Percentiles rank a stretch among this genome's conserved stretches.
Conservation (phyloP, 306 rosid genomes). For the Citrullus colocynthis region DNA sequence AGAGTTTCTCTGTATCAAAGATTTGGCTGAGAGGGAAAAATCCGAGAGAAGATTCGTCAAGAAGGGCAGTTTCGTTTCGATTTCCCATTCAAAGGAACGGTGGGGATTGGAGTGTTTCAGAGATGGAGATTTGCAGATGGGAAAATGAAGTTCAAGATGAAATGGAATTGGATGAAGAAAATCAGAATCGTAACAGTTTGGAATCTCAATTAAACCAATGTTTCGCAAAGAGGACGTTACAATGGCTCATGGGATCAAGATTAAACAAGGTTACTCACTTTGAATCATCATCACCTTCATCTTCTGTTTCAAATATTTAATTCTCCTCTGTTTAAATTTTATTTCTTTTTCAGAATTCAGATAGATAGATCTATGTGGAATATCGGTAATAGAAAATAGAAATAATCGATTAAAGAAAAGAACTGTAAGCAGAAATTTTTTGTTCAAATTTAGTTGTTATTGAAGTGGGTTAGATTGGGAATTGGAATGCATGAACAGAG, state of each 20-base stretch:
- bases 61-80: constrained; percentile 66
- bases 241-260: constrained; percentile 84
- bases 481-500: neutral
- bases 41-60: constrained; percentile 31
- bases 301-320: constrained; percentile 31
- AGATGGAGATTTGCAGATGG: constrained; percentile 42
- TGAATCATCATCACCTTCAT: constrained; percentile 12
- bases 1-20: constrained; percentile 71
- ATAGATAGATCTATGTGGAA: neutral
- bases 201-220: constrained; percentile 77
- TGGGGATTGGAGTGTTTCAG: constrained; percentile 27
- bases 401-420: neutral
- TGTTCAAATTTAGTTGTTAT: neutral
- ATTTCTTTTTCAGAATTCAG: no score
- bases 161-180: constrained; percentile 40
- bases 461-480: neutral
- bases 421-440: neutral
- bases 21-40: constrained; percentile 73
- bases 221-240: constrained; percentile 75
- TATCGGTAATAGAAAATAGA: neutral
- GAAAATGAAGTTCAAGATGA: constrained; percentile 32
- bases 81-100: constrained; percentile 33
- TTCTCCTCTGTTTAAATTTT: neutral
- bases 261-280: constrained; percentile 82
- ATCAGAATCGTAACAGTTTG: constrained; percentile 51